Percentiles rank a stretch among this genome's conserved stretches.
phyloP scores from a whole-genome alignment of 2,329 filamentous ascomycete species.

The Sarocladiaceae sp. region DNA sequence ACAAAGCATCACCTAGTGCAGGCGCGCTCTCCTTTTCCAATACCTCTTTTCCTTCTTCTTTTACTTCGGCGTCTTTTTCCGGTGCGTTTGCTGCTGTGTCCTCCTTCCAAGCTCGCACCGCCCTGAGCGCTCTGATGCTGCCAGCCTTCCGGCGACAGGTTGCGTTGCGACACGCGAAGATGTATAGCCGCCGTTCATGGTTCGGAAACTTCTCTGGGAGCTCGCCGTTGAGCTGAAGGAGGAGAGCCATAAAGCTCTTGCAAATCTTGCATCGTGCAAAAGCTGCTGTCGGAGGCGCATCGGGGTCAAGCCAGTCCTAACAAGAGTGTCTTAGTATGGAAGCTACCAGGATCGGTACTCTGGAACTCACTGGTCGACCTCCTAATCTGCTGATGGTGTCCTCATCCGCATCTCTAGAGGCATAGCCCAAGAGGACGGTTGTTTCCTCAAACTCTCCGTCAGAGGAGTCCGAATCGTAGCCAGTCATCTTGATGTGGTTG shows the following conservation, averaged over 20 bases:
- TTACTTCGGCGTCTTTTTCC: constrained; percentile 25
- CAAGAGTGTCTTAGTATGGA: background rate
- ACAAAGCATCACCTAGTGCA: constrained; percentile 63
- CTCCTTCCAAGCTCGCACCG: constrained; percentile 52
- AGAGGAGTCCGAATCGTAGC: constrained; percentile 84
- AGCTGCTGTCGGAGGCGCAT: constrained; percentile 65
- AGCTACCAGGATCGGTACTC: background rate
- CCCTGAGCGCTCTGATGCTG: constrained; percentile 72
- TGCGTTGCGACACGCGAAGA: constrained; percentile 77
- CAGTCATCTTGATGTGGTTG: constrained; percentile 50
- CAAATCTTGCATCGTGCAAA: constrained; percentile 85
- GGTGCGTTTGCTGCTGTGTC: constrained; percentile 19
- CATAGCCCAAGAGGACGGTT: constrained; percentile 85
- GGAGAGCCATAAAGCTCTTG: constrained; percentile 74
- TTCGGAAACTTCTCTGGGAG: constrained; percentile 80
- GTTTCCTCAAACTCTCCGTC: constrained; percentile 72
- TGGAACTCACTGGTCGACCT: constrained; percentile 69
- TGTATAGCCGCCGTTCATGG: constrained; percentile 82
- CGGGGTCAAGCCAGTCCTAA: constrained; percentile 79
- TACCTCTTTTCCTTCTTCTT: constrained; percentile 25
- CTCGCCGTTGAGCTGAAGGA: constrained; percentile 89
- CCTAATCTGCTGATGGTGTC: constrained; percentile 87
- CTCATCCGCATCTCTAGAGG: constrained; percentile 68
- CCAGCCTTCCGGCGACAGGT: constrained; percentile 78
- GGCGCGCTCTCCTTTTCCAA: constrained; percentile 31